Conservation (phyloP, 306 rosid genomes). For the Prosopis cineraria region DNA sequence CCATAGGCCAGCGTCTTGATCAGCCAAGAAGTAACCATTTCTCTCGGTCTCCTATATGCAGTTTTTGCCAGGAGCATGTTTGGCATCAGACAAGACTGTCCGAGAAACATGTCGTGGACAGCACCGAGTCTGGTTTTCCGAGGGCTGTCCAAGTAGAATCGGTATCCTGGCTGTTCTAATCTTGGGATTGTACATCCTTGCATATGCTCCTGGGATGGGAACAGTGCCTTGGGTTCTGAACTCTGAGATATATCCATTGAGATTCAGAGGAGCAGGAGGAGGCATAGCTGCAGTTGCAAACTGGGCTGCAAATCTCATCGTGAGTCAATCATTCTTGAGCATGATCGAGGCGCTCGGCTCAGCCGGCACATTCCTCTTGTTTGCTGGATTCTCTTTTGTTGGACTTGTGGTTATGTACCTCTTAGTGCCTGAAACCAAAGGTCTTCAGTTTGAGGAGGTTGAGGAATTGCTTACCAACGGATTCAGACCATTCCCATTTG, state of each 20-base stretch:
- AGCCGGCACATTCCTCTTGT: conserved; percentile 72
- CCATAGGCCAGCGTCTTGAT: too few species aligned
- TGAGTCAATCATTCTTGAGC: conserved; percentile 72
- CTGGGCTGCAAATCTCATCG: conserved; percentile 75
- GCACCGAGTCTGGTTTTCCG: conserved; percentile 60
- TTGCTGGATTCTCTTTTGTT: conserved; percentile 59
- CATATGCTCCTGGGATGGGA: conserved; percentile 83
- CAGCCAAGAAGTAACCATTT: neutral
- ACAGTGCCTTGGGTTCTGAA: conserved; percentile 84
- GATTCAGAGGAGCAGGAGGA: conserved; percentile 77
- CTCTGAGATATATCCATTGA: conserved; percentile 79
- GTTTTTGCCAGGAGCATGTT: conserved; percentile 76
- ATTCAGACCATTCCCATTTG: conserved; percentile 39
- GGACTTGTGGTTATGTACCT: conserved; percentile 57
- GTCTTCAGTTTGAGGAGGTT: conserved; percentile 67
- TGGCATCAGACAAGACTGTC: conserved; percentile 44
- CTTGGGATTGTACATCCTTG: conserved; percentile 66
- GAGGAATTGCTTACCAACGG: conserved; percentile 62
- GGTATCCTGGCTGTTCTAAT: conserved; percentile 69
- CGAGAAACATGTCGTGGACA: conserved; percentile 39
- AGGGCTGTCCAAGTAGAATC: conserved; percentile 76
- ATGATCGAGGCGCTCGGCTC: conserved; percentile 57
- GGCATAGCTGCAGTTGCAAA: conserved; percentile 83
- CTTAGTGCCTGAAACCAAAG: conserved; percentile 78
- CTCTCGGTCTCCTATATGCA: conserved; percentile 22